Conservation (phyloP, 306 rosid genomes). For the Lathyrus tuberosus region DNA sequence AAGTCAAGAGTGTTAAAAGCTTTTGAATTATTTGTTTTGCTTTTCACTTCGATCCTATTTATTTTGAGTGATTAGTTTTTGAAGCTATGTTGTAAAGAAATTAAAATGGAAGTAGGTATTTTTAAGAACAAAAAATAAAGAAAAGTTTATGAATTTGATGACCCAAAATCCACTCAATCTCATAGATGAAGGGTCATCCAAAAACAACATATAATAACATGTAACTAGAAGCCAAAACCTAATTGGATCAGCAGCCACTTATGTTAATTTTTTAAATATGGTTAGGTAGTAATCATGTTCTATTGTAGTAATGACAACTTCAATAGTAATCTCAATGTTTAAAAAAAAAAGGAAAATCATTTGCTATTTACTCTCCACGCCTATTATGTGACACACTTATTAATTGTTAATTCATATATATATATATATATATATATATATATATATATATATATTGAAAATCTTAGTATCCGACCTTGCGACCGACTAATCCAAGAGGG, state of each 20-base stretch:
- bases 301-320: slow-evolving; percentile 38
- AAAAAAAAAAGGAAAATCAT: slow-evolving; percentile 25
- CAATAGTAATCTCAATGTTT: slow-evolving; percentile 5
- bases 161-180: slow-evolving; percentile 67
- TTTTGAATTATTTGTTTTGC: too few species aligned
- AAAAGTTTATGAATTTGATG: slow-evolving; percentile 50
- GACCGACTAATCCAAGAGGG: too few species aligned
- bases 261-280: slow-evolving; percentile 39
- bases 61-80: too few species aligned
- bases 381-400: slow-evolving; percentile 31
- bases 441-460: too few species aligned
- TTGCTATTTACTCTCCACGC: neutral
- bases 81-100: too few species aligned
- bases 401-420: neutral
- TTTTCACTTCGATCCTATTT: too few species aligned
- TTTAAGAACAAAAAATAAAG: slow-evolving; percentile 10
- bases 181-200: slow-evolving; percentile 36
- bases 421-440: too few species aligned
- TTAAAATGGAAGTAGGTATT: neutral
- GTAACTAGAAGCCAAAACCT: slow-evolving; percentile 51
- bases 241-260: slow-evolving; percentile 45
- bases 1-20: too few species aligned
- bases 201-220: slow-evolving; percentile 32
- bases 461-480: too few species aligned
- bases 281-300: slow-evolving; percentile 48